These are phyloP conservation scores for Cronartium quercuum DNA, from an alignment of 1,284 basidiomycete genomes.

Conservation along the genomic window DNA sequence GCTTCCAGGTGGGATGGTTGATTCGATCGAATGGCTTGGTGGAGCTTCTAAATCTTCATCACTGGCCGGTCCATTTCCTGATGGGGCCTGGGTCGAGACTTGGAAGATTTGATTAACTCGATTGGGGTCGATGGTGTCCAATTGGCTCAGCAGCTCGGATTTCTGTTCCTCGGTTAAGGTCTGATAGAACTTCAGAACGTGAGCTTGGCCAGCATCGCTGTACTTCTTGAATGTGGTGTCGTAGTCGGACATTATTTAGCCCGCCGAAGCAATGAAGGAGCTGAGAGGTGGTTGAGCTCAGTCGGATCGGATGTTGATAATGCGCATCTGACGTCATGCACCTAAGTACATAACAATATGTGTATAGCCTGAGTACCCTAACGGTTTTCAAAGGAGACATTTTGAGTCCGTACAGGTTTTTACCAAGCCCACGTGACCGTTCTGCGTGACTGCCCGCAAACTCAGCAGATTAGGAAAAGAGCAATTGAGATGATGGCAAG, in stretches of 20 bases:
- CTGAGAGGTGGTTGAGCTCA: too few relatives aligned
- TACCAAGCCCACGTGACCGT: too few relatives aligned
- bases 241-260: conserved; percentile 39
- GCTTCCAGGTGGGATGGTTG: conserved; percentile 41
- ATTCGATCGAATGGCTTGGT: conserved; percentile 53
- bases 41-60: conserved; percentile 51
- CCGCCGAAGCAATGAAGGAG: too few relatives aligned
- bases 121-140: conserved; percentile 73
- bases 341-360: too few relatives aligned
- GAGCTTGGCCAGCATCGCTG: conserved; percentile 73
- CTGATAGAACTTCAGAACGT: conserved; percentile 82
- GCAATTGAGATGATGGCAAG: too few relatives aligned
- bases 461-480: too few relatives aligned
- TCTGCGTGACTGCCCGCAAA: too few relatives aligned
- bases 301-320: too few relatives aligned
- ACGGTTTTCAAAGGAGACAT: too few relatives aligned
- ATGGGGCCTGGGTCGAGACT: conserved; percentile 68
- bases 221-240: conserved; percentile 55
- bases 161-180: conserved; percentile 64
- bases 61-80: conserved; percentile 53
- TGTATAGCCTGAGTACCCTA: too few relatives aligned
- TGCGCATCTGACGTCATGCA: too few relatives aligned
- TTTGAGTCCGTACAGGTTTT: too few relatives aligned
- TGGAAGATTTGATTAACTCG: conserved; percentile 84
- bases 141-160: conserved; percentile 63